These are phyloP conservation scores for Penicillium desertorum DNA, from an alignment of 495 filamentous ascomycete species.

Conservation along the genomic window DNA sequence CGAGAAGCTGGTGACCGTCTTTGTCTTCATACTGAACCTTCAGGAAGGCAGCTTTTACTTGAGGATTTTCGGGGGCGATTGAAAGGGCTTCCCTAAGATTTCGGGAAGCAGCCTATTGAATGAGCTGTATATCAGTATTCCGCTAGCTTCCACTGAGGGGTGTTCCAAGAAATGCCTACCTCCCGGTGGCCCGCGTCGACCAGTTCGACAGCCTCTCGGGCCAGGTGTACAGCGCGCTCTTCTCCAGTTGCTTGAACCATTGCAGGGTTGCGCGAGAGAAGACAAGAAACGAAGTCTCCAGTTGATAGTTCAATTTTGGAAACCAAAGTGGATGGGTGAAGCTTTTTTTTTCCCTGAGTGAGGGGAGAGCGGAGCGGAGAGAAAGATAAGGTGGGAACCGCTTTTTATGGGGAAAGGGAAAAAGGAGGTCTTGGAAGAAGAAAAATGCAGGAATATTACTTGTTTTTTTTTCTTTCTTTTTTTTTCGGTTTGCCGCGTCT, in stretches of 20 bases:
- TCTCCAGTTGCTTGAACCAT: slow-evolving; percentile 51
- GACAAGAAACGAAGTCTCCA: slow-evolving; percentile 9
- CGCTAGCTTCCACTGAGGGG: background rate
- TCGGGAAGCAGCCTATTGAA: slow-evolving; percentile 53
- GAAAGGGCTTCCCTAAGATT: slow-evolving; percentile 62
- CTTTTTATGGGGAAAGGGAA: slow-evolving; percentile 5
- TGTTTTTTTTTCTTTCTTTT: background rate
- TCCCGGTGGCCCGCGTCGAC: slow-evolving; percentile 50
- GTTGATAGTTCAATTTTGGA: slow-evolving; percentile 4
- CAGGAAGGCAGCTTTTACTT: slow-evolving; percentile 54
- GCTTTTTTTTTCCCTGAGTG: slow-evolving; percentile 17
- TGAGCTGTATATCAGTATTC: background rate
- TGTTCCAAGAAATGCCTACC: slow-evolving; percentile 29
- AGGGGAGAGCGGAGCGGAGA: slow-evolving; percentile 11
- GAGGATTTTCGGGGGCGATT: slow-evolving; percentile 56
- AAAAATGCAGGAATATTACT: background rate
- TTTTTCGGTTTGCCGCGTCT: slow-evolving; percentile 7
- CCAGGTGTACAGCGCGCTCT: slow-evolving; percentile 51
- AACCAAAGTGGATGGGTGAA: slow-evolving; percentile 1
- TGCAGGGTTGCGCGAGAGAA: slow-evolving; percentile 34
- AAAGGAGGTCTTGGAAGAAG: slow-evolving; percentile 1
- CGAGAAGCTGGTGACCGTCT: slow-evolving; percentile 48
- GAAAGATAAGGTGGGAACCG: slow-evolving; percentile 17
- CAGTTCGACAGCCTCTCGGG: slow-evolving; percentile 51
- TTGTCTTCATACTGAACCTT: slow-evolving; percentile 54